These are phyloP conservation scores for Musa balbisiana DNA, from an alignment of 202 grass and related monocot species.

Conservation along the genomic window DNA sequence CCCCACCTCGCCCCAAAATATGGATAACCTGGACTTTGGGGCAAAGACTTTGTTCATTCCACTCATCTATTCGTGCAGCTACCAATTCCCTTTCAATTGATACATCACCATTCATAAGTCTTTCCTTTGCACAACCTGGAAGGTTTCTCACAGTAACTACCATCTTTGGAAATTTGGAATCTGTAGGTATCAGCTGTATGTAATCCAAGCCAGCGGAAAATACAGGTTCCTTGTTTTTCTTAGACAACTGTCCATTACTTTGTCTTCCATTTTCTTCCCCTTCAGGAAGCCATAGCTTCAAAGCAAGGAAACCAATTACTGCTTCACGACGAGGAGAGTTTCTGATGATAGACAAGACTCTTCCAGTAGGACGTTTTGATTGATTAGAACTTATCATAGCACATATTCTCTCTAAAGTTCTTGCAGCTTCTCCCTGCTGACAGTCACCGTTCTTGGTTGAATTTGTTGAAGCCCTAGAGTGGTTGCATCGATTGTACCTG, in stretches of 20 bases:
- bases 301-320: slow-evolving; percentile 75
- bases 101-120: slow-evolving; percentile 45
- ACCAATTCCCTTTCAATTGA: slow-evolving; percentile 59
- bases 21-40: slow-evolving; percentile 52
- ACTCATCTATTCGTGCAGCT: slow-evolving; percentile 67
- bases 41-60: slow-evolving; percentile 64
- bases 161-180: slow-evolving; percentile 83
- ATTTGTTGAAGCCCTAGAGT: slow-evolving; percentile 25
- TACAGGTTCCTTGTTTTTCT: slow-evolving; percentile 38
- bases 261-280: slow-evolving; percentile 39
- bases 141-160: slow-evolving; percentile 42
- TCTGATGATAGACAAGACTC: slow-evolving; percentile 66
- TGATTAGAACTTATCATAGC: slow-evolving; percentile 59
- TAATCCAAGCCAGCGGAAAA: slow-evolving; percentile 24
- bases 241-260: slow-evolving; percentile 24
- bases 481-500: slow-evolving; percentile 39
- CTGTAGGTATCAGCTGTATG: slow-evolving; percentile 53
- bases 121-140: slow-evolving; percentile 47
- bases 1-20: slow-evolving; percentile 61
- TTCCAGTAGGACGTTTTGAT: slow-evolving; percentile 72
- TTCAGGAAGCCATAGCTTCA: slow-evolving; percentile 37
- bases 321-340: slow-evolving; percentile 57
- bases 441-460: slow-evolving; percentile 16
- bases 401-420: slow-evolving; percentile 59
- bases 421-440: slow-evolving; percentile 41